A percentile compares a stretch with the other conserved stretches of the same genome.
phyloP scores from a whole-genome alignment of 768 basidiomycete genomes.

The Agrocybe chaxingu region DNA sequence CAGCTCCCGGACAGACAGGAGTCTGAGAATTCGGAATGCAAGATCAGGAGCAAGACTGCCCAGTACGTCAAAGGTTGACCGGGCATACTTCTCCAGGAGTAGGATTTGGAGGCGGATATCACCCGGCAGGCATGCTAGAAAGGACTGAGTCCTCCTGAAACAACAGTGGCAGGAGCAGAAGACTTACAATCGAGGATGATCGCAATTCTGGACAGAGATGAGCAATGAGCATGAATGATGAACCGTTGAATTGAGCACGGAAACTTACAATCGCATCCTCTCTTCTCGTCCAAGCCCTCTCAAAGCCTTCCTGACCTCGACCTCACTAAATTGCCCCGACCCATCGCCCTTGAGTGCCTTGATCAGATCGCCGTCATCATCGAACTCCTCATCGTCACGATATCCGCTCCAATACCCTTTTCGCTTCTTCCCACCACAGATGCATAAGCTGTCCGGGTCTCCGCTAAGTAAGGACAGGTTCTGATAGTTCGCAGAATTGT shows the following conservation, averaged over 20 bases:
- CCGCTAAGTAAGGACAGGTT: slow-evolving; percentile 17
- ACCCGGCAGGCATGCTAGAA: slow-evolving; percentile 71
- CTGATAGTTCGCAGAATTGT: slow-evolving; percentile 14
- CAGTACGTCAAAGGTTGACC: slow-evolving; percentile 80
- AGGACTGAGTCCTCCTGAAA: slow-evolving; percentile 3
- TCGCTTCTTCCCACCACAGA: slow-evolving; percentile 60
- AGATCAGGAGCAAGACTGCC: slow-evolving; percentile 67
- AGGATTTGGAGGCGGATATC: slow-evolving; percentile 84
- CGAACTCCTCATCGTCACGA: slow-evolving; percentile 46
- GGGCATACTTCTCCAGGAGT: slow-evolving; percentile 79
- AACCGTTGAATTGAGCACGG: neutral
- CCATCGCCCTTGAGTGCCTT: slow-evolving; percentile 50
- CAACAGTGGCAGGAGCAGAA: neutral
- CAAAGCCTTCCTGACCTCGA: slow-evolving; percentile 62
- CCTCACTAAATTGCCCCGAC: slow-evolving; percentile 67
- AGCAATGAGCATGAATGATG: slow-evolving; percentile 1
- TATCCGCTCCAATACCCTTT: slow-evolving; percentile 77
- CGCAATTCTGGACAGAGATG: slow-evolving; percentile 38
- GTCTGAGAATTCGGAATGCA: slow-evolving; percentile 59
- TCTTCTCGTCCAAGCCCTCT: slow-evolving; percentile 62
- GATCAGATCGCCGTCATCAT: slow-evolving; percentile 36
- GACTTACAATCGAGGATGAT: slow-evolving; percentile 60
- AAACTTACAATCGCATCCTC: slow-evolving; percentile 68
- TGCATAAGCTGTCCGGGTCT: slow-evolving; percentile 31
- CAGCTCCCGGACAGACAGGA: slow-evolving; percentile 54